Evolutionary conservation across 139 green algal genomes (phyloP).

Genomic region (Klebsormidium nitens): DNA sequence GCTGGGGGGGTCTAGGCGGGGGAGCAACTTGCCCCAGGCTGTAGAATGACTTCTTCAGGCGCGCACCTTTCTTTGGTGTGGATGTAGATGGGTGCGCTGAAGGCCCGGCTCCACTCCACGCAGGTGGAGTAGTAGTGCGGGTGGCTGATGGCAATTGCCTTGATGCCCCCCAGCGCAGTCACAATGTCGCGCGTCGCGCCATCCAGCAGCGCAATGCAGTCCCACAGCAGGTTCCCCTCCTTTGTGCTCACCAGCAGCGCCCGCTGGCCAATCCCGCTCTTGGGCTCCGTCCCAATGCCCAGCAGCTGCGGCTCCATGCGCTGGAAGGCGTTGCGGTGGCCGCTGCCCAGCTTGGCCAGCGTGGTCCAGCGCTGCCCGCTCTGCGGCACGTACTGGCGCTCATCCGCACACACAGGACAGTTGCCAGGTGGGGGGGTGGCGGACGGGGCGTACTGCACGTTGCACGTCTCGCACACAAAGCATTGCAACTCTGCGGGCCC

Average conservation of each 20-base stretch:
- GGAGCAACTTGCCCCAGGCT: too few relatives aligned
- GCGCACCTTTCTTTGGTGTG: constrained; percentile 7
- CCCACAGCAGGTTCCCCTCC: constrained; percentile 41
- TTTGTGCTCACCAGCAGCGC: constrained; percentile 16
- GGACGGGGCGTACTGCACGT: too few relatives aligned
- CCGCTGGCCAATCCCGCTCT: constrained; percentile 36
- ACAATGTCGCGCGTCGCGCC: not conserved
- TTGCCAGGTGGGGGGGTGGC: too few relatives aligned
- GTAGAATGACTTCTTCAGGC: too few relatives aligned
- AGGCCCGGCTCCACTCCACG: constrained; percentile 29
- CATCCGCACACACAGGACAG: too few relatives aligned
- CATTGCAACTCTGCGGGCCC: too few relatives aligned
- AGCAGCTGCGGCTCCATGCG: constrained; percentile 16
- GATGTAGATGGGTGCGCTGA: constrained; percentile 30
- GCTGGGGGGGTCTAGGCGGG: not conserved
- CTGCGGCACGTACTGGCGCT: too few relatives aligned
- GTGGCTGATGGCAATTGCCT: constrained; percentile 41
- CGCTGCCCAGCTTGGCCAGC: constrained; percentile 5
- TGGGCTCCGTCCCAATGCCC: constrained; percentile 30
- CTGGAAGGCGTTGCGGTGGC: constrained; percentile 9
- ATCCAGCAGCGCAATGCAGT: constrained; percentile 40
- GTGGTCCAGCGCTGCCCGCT: constrained; percentile 28
- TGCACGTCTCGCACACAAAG: too few relatives aligned
- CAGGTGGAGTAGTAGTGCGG: constrained; percentile 40
- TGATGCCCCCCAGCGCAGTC: constrained; percentile 29